Evolutionary conservation across 2,329 filamentous ascomycete species (phyloP), one percentile per base, ranked within the genome.

Genomic region (Stagonosporopsis vannaccii): DNA sequence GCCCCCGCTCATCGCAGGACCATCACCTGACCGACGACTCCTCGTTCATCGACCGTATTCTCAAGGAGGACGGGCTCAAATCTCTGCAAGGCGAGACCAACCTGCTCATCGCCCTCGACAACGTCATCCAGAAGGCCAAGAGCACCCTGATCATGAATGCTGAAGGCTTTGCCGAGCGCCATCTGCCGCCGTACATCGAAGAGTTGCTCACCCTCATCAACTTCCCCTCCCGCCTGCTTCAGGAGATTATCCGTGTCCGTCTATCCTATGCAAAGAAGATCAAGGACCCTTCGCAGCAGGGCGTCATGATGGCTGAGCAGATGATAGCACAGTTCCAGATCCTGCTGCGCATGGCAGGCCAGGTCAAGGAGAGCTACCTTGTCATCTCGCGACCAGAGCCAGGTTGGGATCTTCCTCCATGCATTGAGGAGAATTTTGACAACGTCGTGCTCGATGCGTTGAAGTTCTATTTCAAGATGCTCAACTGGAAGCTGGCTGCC

Each of bases 301-400:
- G 93, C 62, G 84, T 91, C 23, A 90, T 99, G 80, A 92, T 99
- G 84, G 91, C 96, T 58, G 93, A 98, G 72, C 94, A 98, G 78
- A 96, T 98, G 91, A 97, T 99, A 61, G 84, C 90, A 0, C 95
- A 99, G 72, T 98, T 99, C 67, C 93, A 96, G 76, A 91, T 97
- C 40, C 81, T 98, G 51, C 86, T 99, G 61, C 92, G 91, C 70
- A 87, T 98, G 63, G 94, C 95, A 28, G 93, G 96, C 58, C 86
- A 89, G 60, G 97, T 98, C 77, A 99, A 98, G 77, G 86, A 90
- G 68, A 90, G 94, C 63, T 97, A 97, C 72, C 83, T 90, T 32
- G 81, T 86, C 23, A 92, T 98, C 47, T 91, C 92, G 20, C 87
- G 91, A 64, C 90, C 92, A 0, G 90, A 98, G 75, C 87, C 90